Percentiles rank a stretch among this genome's conserved stretches.
These are phyloP conservation scores for Styphnolobium japonicum DNA, from an alignment of 306 rosid genomes.

Conservation along the genomic window DNA sequence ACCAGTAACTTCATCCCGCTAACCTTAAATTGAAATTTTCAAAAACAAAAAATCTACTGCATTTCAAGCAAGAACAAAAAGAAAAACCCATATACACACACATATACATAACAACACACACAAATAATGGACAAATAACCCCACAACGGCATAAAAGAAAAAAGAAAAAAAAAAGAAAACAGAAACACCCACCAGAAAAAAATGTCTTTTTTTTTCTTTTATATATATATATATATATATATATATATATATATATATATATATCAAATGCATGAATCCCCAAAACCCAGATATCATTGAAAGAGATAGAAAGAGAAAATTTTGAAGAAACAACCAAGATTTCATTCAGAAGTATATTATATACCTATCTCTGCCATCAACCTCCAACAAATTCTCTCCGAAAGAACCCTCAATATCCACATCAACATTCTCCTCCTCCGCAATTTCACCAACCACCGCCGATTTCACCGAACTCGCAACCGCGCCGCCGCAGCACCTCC, in stretches of 20 bases:
- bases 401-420: constrained; percentile 47
- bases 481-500: constrained; percentile 23
- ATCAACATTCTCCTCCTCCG: constrained; percentile 35
- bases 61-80: background rate
- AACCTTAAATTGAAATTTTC: too few species aligned
- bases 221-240: too few species aligned
- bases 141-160: background rate
- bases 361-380: constrained; percentile 61
- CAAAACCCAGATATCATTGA: background rate
- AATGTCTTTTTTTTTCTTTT: too few species aligned
- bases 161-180: background rate
- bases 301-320: background rate
- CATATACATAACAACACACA: background rate
- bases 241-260: too few species aligned
- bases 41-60: too few species aligned
- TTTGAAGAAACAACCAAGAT: background rate
- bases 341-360: background rate
- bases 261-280: background rate
- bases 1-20: too few species aligned
- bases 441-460: background rate
- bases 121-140: background rate
- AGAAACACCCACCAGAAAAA: background rate
- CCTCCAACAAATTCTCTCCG: constrained; percentile 59
- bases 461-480: constrained; percentile 14
- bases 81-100: background rate